Conservation (phyloP, 2,329 filamentous ascomycete genomes). For the Hymenoscyphus albidus region DNA sequence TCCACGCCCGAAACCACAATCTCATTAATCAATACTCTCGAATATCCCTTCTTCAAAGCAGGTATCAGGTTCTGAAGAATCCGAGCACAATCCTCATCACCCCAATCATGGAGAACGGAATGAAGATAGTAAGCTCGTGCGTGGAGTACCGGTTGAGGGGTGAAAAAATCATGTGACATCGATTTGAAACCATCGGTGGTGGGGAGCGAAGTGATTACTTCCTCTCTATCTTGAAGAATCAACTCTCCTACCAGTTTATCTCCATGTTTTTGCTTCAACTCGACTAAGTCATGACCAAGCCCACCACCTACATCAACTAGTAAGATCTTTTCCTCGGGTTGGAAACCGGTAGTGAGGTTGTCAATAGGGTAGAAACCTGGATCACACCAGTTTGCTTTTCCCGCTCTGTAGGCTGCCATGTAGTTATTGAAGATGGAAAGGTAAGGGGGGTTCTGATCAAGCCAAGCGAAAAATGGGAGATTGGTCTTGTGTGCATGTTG, state of each 20-base stretch:
- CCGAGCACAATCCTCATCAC: constrained; percentile 14
- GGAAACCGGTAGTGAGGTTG: constrained; percentile 18
- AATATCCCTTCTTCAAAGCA: constrained; percentile 31
- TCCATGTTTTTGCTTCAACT: constrained; percentile 8
- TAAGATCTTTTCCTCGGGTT: constrained; percentile 9
- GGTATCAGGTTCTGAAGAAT: constrained; percentile 21
- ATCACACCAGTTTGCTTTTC: constrained; percentile 39
- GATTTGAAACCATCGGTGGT: constrained; percentile 7
- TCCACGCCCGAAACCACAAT: constrained; percentile 34
- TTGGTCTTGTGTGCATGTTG: constrained; percentile 37
- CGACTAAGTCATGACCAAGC: constrained; percentile 14
- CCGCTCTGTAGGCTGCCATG: constrained; percentile 39
- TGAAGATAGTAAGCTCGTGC: constrained; percentile 35
- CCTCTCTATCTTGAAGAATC: constrained; percentile 19
- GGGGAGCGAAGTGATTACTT: constrained; percentile 12
- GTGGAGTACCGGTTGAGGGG: constrained; percentile 31
- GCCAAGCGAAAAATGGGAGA: constrained; percentile 38
- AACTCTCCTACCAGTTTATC: constrained; percentile 5
- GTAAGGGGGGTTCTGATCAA: constrained; percentile 37
- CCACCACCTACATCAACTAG: constrained; percentile 21
- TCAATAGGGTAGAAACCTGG: constrained; percentile 31
- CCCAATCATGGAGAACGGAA: constrained; percentile 35
- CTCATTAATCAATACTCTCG: constrained; percentile 34
- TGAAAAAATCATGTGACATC: constrained; percentile 35
- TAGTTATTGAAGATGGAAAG: constrained; percentile 37